Base-by-base conservation (phyloP, 768 basidiomycete genomes). In the Boletus rufocinnamomeus region DNA sequence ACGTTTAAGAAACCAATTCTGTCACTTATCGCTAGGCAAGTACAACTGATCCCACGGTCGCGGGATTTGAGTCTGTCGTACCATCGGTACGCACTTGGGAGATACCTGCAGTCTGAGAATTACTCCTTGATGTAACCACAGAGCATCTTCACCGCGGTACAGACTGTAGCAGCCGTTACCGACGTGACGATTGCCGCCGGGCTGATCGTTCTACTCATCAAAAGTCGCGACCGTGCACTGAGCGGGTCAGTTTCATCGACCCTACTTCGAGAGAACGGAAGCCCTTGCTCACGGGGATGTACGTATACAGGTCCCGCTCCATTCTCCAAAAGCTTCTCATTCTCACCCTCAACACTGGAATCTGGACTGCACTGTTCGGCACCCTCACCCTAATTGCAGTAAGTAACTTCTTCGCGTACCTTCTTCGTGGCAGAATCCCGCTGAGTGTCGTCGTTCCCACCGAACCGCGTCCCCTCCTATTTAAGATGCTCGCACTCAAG, bases 351-450 rank as follows among this genome's bases (percentile, higher is more conserved):
- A 60, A 59, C 41, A 63, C 54, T 30, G 58, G 55, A 5, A 34
- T 54, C n/a, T 63, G 63, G 61, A 64, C 58, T 16, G 52, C 58
- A 14, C 7, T 63, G n/a, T 63, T 56, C 27, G 52, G 47, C 19
- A 30, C 54, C 1, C 5, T 48, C 6, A 48, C 41, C 35, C 35
- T 63, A 2, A 35, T 60, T 11, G 0, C 43, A 1, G 62, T 58
- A 23, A 57, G 53, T 14, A 10, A 17, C 14, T 30, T 17, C n/a
- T 41, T 30, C 32, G 16, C 17, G 28, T 38, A 30, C n/a, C 19
- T 17, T 40, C 13, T n/a, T 14, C 23, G 23, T 40, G 41, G 7
- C 46, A 30, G 19, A 7, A 23, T 34, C 48, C 21, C 30, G 7
- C 10, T 46, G 45, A 46, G 4, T 9, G 17, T 17, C 17, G 37